A percentile compares a stretch with the other conserved stretches of the same genome.
Evolutionary conservation across 805 yeast species (phyloP).

Genomic region (Kodamaea leandrae): DNA sequence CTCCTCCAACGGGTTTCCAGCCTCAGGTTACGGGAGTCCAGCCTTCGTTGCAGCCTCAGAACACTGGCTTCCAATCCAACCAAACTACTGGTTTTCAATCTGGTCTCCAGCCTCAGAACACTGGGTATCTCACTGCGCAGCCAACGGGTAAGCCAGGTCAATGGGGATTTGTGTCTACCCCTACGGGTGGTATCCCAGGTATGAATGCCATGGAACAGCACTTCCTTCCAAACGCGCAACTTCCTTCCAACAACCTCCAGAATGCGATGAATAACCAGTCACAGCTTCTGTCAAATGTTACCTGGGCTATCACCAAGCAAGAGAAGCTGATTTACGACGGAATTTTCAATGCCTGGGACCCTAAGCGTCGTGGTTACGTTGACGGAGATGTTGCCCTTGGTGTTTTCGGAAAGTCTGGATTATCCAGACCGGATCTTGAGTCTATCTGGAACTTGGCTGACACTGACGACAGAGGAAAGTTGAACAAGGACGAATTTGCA

Average conservation of each 20-base stretch:
- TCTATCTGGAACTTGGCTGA: constrained; percentile 90
- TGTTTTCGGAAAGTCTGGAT: constrained; percentile 88
- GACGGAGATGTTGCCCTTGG: constrained; percentile 81
- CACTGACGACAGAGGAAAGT: constrained; percentile 73
- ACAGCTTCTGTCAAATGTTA: constrained; percentile 50
- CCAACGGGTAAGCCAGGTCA: constrained; percentile 72
- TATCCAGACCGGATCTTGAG: constrained; percentile 81
- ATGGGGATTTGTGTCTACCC: constrained; percentile 73
- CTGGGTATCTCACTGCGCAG: constrained; percentile 48
- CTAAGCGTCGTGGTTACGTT: constrained; percentile 60
- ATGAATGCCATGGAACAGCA: constrained; percentile 64
- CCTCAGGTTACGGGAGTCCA: constrained; percentile 26
- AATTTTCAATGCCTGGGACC: constrained; percentile 86
- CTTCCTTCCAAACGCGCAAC: constrained; percentile 54
- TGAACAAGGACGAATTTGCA: constrained; percentile 87
- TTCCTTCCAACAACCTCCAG: constrained; percentile 38
- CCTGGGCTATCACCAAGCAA: constrained; percentile 82
- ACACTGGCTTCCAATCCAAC: constrained; percentile 23
- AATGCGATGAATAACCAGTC: constrained; percentile 38
- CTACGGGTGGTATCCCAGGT: constrained; percentile 71
- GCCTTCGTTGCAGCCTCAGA: constrained; percentile 24
- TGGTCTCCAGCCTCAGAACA: constrained; percentile 37
- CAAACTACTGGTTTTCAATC: constrained; percentile 4
- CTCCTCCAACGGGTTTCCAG: constrained; percentile 31
- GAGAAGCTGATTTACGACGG: constrained; percentile 85